Conservation (phyloP, 768 basidiomycete species). For the Suillus occidentalis region DNA sequence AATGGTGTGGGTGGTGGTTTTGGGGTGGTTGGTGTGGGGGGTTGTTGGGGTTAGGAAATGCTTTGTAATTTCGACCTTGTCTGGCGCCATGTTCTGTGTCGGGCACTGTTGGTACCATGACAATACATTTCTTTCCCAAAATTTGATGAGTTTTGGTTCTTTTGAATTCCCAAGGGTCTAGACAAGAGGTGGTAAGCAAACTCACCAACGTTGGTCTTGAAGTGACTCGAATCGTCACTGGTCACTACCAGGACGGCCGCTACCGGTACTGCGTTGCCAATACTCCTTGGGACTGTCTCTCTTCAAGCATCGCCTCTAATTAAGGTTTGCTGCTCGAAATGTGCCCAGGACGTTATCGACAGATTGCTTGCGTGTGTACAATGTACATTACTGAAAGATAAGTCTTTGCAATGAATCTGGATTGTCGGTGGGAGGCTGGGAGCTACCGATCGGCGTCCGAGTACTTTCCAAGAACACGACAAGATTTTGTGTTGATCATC, state of each 20-base stretch:
- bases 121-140: background rate
- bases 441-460: background rate
- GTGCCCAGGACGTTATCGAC: background rate
- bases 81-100: slow-evolving; percentile 1
- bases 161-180: no score
- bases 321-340: background rate
- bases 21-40: slow-evolving; percentile 7
- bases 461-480: background rate
- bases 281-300: background rate
- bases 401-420: background rate
- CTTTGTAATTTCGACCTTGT: slow-evolving; percentile 5
- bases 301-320: background rate
- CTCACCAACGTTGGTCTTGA: no score
- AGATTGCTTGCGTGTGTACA: background rate
- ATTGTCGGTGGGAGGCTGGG: background rate
- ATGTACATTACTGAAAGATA: background rate
- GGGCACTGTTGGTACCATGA: background rate
- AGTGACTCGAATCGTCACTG: background rate
- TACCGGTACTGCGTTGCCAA: background rate
- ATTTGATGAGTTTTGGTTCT: background rate
- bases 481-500: background rate
- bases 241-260: background rate
- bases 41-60: slow-evolving; percentile 10
- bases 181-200: background rate
- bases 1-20: slow-evolving; percentile 17